A percentile compares a stretch with the other conserved stretches of the same genome.
Evolutionary conservation across 179 eudicot genomes (phyloP).

Genomic region (Heliamphora pulchella): DNA sequence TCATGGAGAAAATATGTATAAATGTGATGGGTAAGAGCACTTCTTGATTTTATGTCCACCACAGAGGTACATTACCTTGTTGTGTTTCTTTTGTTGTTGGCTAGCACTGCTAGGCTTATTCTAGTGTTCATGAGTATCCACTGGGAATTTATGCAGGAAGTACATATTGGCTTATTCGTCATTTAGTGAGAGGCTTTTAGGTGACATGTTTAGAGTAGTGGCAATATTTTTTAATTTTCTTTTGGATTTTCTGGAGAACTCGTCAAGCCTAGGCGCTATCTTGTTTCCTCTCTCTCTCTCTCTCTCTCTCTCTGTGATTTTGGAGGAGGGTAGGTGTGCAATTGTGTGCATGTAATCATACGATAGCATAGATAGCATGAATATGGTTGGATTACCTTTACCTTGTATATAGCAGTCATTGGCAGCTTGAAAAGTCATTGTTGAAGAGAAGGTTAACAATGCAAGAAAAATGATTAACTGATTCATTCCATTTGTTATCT

Average conservation of each 20-base stretch:
- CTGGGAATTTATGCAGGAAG: not conserved
- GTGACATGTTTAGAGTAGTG: not conserved
- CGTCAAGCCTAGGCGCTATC: not conserved
- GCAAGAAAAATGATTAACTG: not conserved
- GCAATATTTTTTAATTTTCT: not conserved
- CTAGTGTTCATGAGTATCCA: not conserved
- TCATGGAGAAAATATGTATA: slow-evolving; percentile 85
- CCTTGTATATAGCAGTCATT: not conserved
- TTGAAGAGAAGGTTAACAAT: not conserved
- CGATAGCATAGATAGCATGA: not conserved
- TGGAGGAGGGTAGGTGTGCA: not conserved
- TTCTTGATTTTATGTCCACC: not conserved
- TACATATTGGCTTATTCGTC: not conserved
- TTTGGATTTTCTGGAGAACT: not conserved
- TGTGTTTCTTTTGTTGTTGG: not conserved
- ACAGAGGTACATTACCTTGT: not conserved
- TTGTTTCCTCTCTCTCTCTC: not conserved
- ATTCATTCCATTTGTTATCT: not conserved
- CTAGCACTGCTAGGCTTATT: not conserved
- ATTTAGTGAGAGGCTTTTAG: not conserved
- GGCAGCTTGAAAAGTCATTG: not conserved
- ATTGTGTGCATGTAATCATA: too few relatives aligned
- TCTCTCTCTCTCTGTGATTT: not conserved
- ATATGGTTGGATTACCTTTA: not conserved
- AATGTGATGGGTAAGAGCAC: slow-evolving; percentile 71